Conservation (phyloP, 2,329 filamentous ascomycete species). For the Penicillium sp. region DNA sequence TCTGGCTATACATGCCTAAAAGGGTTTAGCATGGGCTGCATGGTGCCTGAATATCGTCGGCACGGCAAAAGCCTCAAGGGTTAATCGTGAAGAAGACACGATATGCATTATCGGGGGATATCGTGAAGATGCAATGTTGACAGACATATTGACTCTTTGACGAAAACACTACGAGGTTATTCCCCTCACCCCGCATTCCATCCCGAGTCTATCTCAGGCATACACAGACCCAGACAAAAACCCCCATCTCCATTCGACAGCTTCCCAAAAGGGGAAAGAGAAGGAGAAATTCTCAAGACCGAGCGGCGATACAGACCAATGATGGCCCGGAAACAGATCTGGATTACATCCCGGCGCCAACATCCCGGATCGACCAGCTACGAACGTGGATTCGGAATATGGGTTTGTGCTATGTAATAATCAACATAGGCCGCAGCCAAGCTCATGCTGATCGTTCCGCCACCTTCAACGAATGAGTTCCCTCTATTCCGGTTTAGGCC, state of each 20-base stretch:
- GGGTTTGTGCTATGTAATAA: background rate
- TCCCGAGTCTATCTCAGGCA: constrained; percentile 9
- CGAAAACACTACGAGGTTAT: background rate
- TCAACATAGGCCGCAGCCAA: background rate
- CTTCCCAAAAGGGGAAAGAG: constrained; percentile 23
- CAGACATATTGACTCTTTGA: background rate
- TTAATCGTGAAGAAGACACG: background rate
- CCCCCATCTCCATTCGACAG: background rate
- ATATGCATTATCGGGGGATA: background rate
- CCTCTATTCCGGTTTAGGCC: background rate
- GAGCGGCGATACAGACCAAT: constrained; percentile 28
- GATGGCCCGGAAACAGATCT: background rate
- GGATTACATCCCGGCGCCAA: background rate
- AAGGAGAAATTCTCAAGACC: constrained; percentile 4
- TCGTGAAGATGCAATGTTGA: background rate
- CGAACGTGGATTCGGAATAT: background rate
- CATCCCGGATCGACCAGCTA: background rate
- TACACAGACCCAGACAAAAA: background rate
- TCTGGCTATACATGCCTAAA: constrained; percentile 21
- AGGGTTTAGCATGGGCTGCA: constrained; percentile 11
- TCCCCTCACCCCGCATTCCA: constrained; percentile 19
- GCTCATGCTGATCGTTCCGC: constrained; percentile 5
- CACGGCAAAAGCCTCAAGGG: background rate
- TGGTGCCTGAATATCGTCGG: constrained; percentile 24
- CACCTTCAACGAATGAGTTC: constrained; percentile 1